These are phyloP conservation scores for Barbarea vulgaris DNA, from an alignment of 345 rosid genomes.

Conservation along the genomic window DNA sequence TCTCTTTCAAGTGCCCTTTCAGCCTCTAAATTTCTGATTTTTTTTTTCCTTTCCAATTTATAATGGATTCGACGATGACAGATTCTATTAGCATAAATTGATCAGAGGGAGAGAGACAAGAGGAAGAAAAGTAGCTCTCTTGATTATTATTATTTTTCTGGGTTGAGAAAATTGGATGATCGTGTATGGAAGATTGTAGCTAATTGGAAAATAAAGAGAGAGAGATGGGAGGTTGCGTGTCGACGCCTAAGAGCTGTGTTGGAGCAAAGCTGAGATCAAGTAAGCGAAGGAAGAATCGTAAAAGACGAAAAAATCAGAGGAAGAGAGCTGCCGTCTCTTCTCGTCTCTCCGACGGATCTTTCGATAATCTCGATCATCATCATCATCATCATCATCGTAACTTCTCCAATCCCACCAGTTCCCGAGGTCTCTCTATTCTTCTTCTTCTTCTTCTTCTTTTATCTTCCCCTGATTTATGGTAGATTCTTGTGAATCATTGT, in stretches of 20 bases:
- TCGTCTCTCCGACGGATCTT: constrained; percentile 59
- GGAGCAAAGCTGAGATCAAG: constrained; percentile 64
- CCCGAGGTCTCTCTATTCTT: constrained; percentile 46
- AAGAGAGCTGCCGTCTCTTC: constrained; percentile 53
- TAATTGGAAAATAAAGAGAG: constrained; percentile 28
- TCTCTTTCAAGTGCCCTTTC: constrained; percentile 4
- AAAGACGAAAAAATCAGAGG: constrained; percentile 46
- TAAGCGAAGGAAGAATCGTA: constrained; percentile 52
- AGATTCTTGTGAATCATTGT: constrained; percentile 13
- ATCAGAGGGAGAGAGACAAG: constrained; percentile 21
- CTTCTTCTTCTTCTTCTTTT: not conserved
- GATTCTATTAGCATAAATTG: constrained; percentile 28
- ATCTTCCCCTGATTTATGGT: not conserved
- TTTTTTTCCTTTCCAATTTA: constrained; percentile 7
- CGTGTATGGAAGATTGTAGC: constrained; percentile 15
- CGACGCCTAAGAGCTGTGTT: constrained; percentile 69
- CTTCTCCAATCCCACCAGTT: constrained; percentile 58
- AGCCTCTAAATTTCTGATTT: constrained; percentile 15
- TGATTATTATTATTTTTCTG: not conserved
- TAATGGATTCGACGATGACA: constrained; percentile 35
- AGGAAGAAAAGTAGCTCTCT: constrained; percentile 5
- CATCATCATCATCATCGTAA: constrained; percentile 48
- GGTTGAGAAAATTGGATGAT: not conserved
- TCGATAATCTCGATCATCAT: constrained; percentile 53
- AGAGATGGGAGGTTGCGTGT: constrained; percentile 84